Evolutionary conservation across 768 basidiomycete species (phyloP), one percentile per base, ranked within the genome.

Genomic region (Dioszegia aurantiaca): DNA sequence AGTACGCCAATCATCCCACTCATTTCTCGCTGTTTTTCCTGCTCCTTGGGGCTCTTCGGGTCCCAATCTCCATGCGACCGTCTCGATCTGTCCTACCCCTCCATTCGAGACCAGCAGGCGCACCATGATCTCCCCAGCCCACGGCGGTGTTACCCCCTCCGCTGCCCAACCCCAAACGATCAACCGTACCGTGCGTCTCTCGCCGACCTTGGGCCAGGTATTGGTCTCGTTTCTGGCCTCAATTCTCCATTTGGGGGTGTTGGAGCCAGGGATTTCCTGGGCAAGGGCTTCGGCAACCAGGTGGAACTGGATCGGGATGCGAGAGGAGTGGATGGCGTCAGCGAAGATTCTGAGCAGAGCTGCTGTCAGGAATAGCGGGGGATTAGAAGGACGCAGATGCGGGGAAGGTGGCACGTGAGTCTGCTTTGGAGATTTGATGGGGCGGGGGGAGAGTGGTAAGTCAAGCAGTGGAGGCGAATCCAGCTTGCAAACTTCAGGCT

Each of bases 151-250:
- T 19, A 9, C 37, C 37, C 30, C 28, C 16, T 9, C 24, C 11
- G 8, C n/a, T 19, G 42, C 26, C 24, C 39, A 27, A 8, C 19
- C 23, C 51, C 51, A 53, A 2, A 53, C 39, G 33, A 53, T 53
- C 36, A 53, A 24, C 19, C 26, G 3, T 5, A 39, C 44, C 10
- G 31, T 41, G 31, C n/a, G 28, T 21, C 24, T 33, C 41, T 45
- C 65, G 31, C 17, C 60, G 37, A 16, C 37, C n/a, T 10, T 40
- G n/a, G 21, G 60, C 23, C 14, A 59, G 23, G 14, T 57, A 37
- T 30, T 59, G 49, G 4, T 31, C 56, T 46, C 44, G 31, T 41
- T 36, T 31, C 23, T 10, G 24, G 21, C 56, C 44, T 55, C 27
- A 37, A 41, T 37, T 27, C 24, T 23, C 21, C 45, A 48, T 17